Base-by-base conservation (phyloP, 139 green algal genomes). In the Astrephomene gubernaculifera region DNA sequence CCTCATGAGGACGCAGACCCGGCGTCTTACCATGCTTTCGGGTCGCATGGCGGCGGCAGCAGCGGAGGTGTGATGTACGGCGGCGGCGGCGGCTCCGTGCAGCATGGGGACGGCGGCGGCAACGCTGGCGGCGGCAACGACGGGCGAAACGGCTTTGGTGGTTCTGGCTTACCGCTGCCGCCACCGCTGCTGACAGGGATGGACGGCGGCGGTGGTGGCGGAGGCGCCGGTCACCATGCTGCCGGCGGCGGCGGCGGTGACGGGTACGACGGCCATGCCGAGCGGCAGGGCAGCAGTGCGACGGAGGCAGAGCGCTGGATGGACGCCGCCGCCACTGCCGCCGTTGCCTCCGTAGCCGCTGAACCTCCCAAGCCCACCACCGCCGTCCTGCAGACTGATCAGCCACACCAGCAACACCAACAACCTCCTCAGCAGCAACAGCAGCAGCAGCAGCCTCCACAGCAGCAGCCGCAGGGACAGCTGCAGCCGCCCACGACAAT, bases 241-340 rank as follows among this genome's bases (percentile, higher is more conserved):
- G 19, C 57, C n/a, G 19, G 17, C 57, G 57, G 24, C 57, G 14
- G 57, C 57, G 24, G 57, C 57, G 57, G 57, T 22, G 57, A 65
- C 19, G 24, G 57, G 19, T 9, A 4, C 57, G 57, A 65, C 19
- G 24, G 57, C 57, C 6, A 4, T 36, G 27, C 41, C 41, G 69
- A 76, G 69, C 41, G 69, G 69, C 69, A 76, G 69, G 69, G 69
- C 69, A 76, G 69, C 41, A 76, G 43, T 38, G 60, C 43, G 41
- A 41, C 41, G 22, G 41, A 9, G 41, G 25, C 69, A 27, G 69
- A 76, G 17, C 69, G 41, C 69, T 61, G 69, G 41, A 6, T 76
- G 39, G 43, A 76, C 27, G 69, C 41, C 3, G 43, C 41, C 35
- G 65, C 65, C 35, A 27, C 35, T 2, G 65, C 65, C 10, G 65